Base-by-base conservation (phyloP, 495 filamentous ascomycete genomes). In the Bacidia rubella region DNA sequence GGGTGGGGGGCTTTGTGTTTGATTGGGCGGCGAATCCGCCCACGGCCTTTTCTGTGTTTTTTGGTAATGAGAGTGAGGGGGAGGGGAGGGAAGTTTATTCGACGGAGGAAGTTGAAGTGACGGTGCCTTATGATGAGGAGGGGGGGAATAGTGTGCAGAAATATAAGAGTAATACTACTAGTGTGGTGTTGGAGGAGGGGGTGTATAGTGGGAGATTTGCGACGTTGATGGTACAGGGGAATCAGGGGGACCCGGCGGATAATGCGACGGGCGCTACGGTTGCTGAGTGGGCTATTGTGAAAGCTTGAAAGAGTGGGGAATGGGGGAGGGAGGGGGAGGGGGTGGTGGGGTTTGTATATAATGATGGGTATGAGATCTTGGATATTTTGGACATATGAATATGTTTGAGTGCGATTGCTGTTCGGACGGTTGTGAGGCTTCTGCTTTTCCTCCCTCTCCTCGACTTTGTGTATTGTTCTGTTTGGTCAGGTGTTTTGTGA, bases 11-110 rank as follows among this genome's bases (percentile, higher is more conserved):
- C 1, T 71, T 87, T 48, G 67, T 67, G 42, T 81, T 87, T 60
- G 81, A 88, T 58, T 89, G 82, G 82, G 82, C 73, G 0, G 65
- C 73, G 50, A 65, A 67, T 11, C 83, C 83, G 0, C 82, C 85
- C 0, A 55, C 66, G 12, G 74, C 70, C 40, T 81, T 73, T 52
- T 70, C 66, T 1, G 68, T 87, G 22, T 61, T 74, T 11, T 76
- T 83, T 59, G 69, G 76, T 50, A 78, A 82, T 54, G 41, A 44
- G 17, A 5, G 9, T 9, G 41, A 22, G 9, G 41, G 9, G 41
- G 41, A 44, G 7, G 41, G 15, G 41, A 46, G 47, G 2, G 47
- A 54, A 19, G 47, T 57, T 3, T 52, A 32, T 0, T 51, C 52
- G 11, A 54, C 48, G 20, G 29, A 51, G 0, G 29, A 68, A 29